These are phyloP conservation scores for Multifurca ochricompacta DNA, from an alignment of 768 basidiomycete genomes.

Conservation along the genomic window DNA sequence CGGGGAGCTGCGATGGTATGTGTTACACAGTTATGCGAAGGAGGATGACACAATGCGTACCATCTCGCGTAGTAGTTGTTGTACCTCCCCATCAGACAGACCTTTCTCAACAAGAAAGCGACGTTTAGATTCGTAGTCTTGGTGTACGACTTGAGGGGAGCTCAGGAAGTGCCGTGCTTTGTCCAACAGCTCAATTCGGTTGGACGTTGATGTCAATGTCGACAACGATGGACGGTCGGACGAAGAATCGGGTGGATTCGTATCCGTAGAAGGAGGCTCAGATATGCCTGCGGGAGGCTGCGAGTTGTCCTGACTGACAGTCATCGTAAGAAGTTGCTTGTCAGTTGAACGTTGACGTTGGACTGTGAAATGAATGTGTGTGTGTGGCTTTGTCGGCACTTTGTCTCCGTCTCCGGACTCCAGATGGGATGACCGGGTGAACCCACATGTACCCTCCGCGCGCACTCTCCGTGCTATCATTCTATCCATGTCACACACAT, in stretches of 20 bases:
- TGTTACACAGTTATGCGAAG: constrained; percentile 20
- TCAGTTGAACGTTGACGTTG: no score
- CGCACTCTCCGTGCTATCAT: no score
- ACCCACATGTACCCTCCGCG: no score
- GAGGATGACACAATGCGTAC: constrained; percentile 32
- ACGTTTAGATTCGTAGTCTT: constrained; percentile 49
- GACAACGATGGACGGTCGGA: not conserved
- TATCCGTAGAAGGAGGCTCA: not conserved
- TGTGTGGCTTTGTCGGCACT: no score
- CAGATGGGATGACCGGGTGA: no score
- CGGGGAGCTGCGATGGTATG: constrained; percentile 32
- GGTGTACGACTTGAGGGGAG: constrained; percentile 56
- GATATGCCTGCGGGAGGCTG: not conserved
- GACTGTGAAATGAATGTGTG: not conserved
- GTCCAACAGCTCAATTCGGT: constrained; percentile 26
- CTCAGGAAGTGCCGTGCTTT: constrained; percentile 57
- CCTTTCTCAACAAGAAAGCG: constrained; percentile 67
- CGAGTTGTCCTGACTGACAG: constrained; percentile 5
- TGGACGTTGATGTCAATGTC: not conserved
- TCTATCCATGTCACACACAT: no score
- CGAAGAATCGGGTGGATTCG: not conserved
- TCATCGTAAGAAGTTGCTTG: constrained; percentile 9
- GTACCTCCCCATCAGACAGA: constrained; percentile 51
- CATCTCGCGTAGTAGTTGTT: constrained; percentile 45
- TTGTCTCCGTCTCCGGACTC: no score